Base-by-base conservation (phyloP, 2,329 filamentous ascomycete genomes). In the Chalaropsis ovoidea region DNA sequence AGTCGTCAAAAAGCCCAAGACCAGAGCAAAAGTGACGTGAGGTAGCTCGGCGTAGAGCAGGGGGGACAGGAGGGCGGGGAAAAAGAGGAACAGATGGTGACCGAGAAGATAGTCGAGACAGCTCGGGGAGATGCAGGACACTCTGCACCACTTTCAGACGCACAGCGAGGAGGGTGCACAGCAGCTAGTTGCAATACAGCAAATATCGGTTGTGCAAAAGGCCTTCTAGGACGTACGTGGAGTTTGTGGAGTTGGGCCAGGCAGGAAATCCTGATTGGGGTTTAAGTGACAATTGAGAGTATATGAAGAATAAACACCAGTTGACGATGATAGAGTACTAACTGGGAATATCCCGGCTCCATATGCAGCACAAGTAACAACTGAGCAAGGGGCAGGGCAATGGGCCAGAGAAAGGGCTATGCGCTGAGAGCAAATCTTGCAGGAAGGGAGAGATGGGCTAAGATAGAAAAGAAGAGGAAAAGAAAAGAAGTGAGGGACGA, bases 361-460 rank as follows among this genome's bases (percentile, higher is more conserved):
- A 61, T 52, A 64, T 67, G 56, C 62, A 67, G 43, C n/a, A 66
- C 54, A 54, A 64, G 54, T 49, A 64, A 54, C 56, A 64, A 42
- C 58, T 64, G 31, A 61, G 60, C 62, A 67, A 67, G 62, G 65
- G 65, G 65, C 52, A 52, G 65, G 65, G 65, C 52, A 52, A 61
- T 61, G 52, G 65, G 62, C 65, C 62, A 67, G 60, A 64, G 56
- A 64, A 64, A 61, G 65, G 49, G 52, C 62, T 67, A 61, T 67
- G 62, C 62, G 56, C 47, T 31, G 35, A 43, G 35, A 56, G 62
- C 45, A 63, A 54, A 47, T 41, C 56, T 47, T 67, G 61, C 31
- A 52, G 61, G 52, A 64, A 61, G 15, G 43, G 62, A 61, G 65
- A 67, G 47, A 54, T 47, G 60, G 60, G 35, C 56, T n/a, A 41